A percentile compares a stretch with the other conserved stretches of the same genome.
Conservation (phyloP, 257 asterid species). For the Solanum pimpinellifolium region DNA sequence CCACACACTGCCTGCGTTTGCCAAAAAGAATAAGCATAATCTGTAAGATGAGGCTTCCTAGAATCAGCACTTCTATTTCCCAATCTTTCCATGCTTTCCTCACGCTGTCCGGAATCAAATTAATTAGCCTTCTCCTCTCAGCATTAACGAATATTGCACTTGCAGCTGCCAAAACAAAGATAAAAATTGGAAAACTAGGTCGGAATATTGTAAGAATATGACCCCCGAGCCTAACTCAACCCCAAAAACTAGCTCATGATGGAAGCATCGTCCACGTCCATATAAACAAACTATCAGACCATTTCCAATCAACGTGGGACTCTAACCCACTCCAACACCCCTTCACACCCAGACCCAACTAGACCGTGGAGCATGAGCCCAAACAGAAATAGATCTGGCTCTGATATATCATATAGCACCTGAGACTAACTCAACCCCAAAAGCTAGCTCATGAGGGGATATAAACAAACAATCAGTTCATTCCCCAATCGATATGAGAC, state of each 20-base stretch:
- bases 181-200: background rate
- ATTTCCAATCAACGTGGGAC: no score
- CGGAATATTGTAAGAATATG: no score
- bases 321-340: no score
- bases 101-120: conserved; percentile 10
- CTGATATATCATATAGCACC: background rate
- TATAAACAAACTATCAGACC: no score
- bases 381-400: background rate
- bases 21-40: conserved; percentile 21
- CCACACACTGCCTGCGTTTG: conserved; percentile 24
- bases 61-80: conserved; percentile 23
- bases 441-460: no score
- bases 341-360: background rate
- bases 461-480: no score
- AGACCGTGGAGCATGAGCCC: background rate
- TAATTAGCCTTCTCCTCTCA: conserved; percentile 17
- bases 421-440: background rate
- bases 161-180: conserved; percentile 10
- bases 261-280: no score
- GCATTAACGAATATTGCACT: conserved; percentile 6
- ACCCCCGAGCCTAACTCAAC: no score
- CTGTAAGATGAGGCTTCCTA: conserved; percentile 31
- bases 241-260: no score
- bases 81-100: conserved; percentile 14
- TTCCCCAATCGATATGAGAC: no score